Percentiles rank a stretch among this genome's conserved stretches.
Conservation (phyloP, 352 stramenopile species). For the Thalassiosira hispida region DNA sequence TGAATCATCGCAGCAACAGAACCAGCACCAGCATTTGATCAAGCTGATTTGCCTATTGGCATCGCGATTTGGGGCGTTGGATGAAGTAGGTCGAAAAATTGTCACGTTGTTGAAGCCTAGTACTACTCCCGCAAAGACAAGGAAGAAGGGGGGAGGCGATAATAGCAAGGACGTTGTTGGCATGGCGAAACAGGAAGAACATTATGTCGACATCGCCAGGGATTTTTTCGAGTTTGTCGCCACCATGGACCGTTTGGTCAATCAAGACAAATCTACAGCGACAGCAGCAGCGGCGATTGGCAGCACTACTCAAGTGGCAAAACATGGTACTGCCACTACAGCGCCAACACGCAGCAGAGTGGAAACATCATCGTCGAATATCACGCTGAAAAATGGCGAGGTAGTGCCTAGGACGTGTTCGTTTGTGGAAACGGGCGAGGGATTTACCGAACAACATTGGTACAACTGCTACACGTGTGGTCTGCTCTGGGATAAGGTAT, state of each 20-base stretch:
- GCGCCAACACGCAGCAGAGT: neutral
- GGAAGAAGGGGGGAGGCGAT: neutral
- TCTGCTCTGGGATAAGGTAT: constrained; percentile 79
- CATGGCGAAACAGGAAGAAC: neutral
- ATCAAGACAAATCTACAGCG: constrained; percentile 20
- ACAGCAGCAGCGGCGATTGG: neutral
- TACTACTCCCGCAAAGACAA: neutral
- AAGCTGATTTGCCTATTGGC: constrained; percentile 55
- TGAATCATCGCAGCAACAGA: constrained; percentile 19
- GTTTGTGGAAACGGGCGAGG: constrained; percentile 65
- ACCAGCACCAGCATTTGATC: constrained; percentile 37
- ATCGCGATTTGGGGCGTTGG: constrained; percentile 48
- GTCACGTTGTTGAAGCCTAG: constrained; percentile 29
- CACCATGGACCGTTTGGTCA: constrained; percentile 44
- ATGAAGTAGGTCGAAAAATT: constrained; percentile 40
- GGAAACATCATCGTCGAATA: constrained; percentile 5
- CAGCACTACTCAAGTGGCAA: neutral
- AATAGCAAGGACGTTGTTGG: neutral
- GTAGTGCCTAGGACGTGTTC: constrained; percentile 56
- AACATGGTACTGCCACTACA: neutral
- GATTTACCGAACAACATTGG: constrained; percentile 84
- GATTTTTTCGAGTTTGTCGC: constrained; percentile 56
- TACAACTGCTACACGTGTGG: constrained; percentile 84
- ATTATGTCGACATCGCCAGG: constrained; percentile 20
- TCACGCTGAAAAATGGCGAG: constrained; percentile 44